phyloP scores from a whole-genome alignment of 768 basidiomycete species.

The Suillus luteus region DNA sequence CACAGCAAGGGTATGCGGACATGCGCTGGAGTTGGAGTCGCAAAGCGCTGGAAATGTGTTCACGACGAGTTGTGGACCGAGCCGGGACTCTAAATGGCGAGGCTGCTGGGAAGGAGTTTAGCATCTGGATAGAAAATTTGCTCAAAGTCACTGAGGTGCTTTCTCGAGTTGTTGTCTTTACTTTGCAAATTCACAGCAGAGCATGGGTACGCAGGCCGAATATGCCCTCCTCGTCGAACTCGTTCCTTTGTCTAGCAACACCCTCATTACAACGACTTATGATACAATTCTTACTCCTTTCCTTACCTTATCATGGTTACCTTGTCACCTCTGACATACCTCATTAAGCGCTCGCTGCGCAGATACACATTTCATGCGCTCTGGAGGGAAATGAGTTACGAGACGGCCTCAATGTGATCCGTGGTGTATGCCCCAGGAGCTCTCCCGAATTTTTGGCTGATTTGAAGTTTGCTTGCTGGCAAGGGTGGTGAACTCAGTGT shows the following conservation, averaged over 20 bases:
- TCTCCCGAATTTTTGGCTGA: conserved; percentile 82
- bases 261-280: neutral
- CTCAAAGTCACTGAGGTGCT: conserved; percentile 65
- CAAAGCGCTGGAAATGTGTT: conserved; percentile 73
- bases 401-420: conserved; percentile 64
- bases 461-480: conserved; percentile 58
- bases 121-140: conserved; percentile 67
- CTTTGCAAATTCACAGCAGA: neutral
- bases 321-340: conserved; percentile 57
- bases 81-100: conserved; percentile 70
- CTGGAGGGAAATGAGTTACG: conserved; percentile 66
- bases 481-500: conserved; percentile 56
- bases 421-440: conserved; percentile 39
- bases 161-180: conserved; percentile 18
- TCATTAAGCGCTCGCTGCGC: conserved; percentile 75
- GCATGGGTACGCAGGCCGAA: conserved; percentile 45
- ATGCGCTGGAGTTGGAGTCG: conserved; percentile 81
- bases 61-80: conserved; percentile 66
- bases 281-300: conserved; percentile 64
- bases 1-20: conserved; percentile 81
- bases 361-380: conserved; percentile 79
- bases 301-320: conserved; percentile 66
- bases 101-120: conserved; percentile 67
- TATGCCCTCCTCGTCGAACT: neutral
- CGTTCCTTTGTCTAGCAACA: neutral